Percentiles rank a stretch among this genome's conserved stretches.
These are phyloP conservation scores for Paratinospora sagittata DNA, from an alignment of 164 flowering plant species.

Conservation along the genomic window DNA sequence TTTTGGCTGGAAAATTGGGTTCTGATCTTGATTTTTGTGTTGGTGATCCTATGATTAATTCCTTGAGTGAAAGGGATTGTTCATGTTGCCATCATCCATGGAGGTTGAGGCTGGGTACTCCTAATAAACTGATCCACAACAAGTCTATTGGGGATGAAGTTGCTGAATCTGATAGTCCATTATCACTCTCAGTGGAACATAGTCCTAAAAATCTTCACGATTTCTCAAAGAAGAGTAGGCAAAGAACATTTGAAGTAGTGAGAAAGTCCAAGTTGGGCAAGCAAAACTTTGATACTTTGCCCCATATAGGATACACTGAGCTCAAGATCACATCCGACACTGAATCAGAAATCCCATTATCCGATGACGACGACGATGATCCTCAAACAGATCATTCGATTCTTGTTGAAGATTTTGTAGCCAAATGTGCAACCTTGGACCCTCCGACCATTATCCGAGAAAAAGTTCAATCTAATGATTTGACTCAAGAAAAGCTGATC, in stretches of 20 bases:
- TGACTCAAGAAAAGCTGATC: constrained; percentile 19
- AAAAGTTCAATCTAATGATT: constrained; percentile 11
- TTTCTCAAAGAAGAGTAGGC: constrained; percentile 38
- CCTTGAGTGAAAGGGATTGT: constrained; percentile 29
- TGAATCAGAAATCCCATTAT: constrained; percentile 55
- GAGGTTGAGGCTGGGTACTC: constrained; percentile 27
- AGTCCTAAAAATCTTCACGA: constrained; percentile 23
- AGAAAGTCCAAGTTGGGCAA: constrained; percentile 13
- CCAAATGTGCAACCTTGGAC: constrained; percentile 11
- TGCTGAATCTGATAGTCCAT: constrained; percentile 38
- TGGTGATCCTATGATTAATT: constrained; percentile 17
- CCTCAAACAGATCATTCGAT: constrained; percentile 11
- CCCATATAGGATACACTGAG: constrained; percentile 53
- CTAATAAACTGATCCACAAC: constrained; percentile 27
- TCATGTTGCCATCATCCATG: constrained; percentile 48
- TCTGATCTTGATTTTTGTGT: constrained; percentile 45
- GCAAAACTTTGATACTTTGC: constrained; percentile 28
- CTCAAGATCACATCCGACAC: constrained; percentile 54
- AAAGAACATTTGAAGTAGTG: constrained; percentile 22
- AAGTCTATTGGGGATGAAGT: constrained; percentile 22
- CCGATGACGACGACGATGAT: constrained; percentile 50
- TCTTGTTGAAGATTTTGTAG: constrained; percentile 14
- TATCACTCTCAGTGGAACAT: constrained; percentile 26
- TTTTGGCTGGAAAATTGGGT: constrained; percentile 48
- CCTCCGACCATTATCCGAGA: constrained; percentile 1